phyloP scores from a whole-genome alignment of 2,329 filamentous ascomycete species.

The Coniochaeta hoffmannii region DNA sequence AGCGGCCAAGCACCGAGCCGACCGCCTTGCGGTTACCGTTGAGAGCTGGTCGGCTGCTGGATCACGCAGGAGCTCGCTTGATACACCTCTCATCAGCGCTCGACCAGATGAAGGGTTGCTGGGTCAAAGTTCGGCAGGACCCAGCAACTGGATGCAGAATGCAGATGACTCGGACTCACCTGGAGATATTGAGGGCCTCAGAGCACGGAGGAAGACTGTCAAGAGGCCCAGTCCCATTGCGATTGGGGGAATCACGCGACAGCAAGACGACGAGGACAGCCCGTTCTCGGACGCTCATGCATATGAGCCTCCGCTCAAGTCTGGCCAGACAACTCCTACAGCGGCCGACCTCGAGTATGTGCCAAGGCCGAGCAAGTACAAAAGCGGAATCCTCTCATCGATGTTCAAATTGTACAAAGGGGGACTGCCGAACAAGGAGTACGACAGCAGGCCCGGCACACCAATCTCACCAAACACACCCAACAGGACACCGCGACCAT shows the following conservation, averaged over 20 bases:
- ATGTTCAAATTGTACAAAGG: slow-evolving; percentile 64
- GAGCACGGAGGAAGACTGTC: not conserved
- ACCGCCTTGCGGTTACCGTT: slow-evolving; percentile 24
- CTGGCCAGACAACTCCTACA: slow-evolving; percentile 33
- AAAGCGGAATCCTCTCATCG: slow-evolving; percentile 65
- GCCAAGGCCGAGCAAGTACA: slow-evolving; percentile 59
- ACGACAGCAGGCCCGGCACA: slow-evolving; percentile 20
- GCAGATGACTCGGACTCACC: not conserved
- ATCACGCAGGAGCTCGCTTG: slow-evolving; percentile 19
- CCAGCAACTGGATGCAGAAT: not conserved
- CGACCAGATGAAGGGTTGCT: slow-evolving; percentile 5
- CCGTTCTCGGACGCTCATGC: slow-evolving; percentile 23
- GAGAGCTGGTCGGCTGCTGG: slow-evolving; percentile 20
- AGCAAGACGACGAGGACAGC: slow-evolving; percentile 8
- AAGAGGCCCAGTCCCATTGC: not conserved
- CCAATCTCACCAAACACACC: slow-evolving; percentile 36
- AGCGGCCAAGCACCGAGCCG: slow-evolving; percentile 25
- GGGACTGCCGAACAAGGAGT: slow-evolving; percentile 26
- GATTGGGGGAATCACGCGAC: not conserved
- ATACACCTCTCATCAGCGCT: slow-evolving; percentile 11
- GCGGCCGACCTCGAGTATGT: slow-evolving; percentile 57
- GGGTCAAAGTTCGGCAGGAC: slow-evolving; percentile 2
- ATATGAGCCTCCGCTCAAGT: slow-evolving; percentile 27
- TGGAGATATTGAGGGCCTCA: not conserved
- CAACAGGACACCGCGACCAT: slow-evolving; percentile 30